phyloP scores from a whole-genome alignment of 2,329 filamentous ascomycete species.

The Tolypocladium inflatum region DNA sequence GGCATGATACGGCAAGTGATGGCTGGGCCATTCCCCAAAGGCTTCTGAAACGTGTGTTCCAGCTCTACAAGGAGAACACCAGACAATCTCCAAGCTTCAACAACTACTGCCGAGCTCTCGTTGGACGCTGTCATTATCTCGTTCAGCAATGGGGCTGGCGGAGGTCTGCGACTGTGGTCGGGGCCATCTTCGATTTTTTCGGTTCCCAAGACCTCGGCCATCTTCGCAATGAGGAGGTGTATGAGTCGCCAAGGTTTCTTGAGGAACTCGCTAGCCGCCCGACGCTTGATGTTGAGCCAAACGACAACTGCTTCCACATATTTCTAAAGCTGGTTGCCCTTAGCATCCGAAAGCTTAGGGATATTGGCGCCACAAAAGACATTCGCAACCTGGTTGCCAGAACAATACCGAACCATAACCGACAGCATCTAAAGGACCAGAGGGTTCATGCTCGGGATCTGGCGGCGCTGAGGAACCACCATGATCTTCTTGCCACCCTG shows the following conservation, averaged over 20 bases:
- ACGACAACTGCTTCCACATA: constrained; percentile 57
- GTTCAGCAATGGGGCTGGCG: constrained; percentile 59
- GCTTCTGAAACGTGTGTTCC: constrained; percentile 46
- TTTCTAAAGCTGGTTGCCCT: constrained; percentile 56
- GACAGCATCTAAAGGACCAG: constrained; percentile 55
- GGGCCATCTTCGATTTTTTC: constrained; percentile 59
- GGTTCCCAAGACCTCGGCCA: constrained; percentile 52
- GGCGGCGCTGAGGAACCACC: constrained; percentile 56
- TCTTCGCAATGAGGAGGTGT: constrained; percentile 54
- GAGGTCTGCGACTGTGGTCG: constrained; percentile 46
- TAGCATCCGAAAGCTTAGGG: constrained; percentile 41
- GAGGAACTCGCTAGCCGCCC: constrained; percentile 40
- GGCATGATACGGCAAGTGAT: constrained; percentile 27
- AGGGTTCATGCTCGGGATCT: constrained; percentile 50
- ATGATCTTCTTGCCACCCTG: constrained; percentile 56
- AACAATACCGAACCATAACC: constrained; percentile 55
- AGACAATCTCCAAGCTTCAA: constrained; percentile 54
- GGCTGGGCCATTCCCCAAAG: constrained; percentile 53
- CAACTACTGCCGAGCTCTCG: constrained; percentile 50
- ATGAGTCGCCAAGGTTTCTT: constrained; percentile 51
- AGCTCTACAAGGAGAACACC: constrained; percentile 45
- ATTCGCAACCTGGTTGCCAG: constrained; percentile 52
- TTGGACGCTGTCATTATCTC: constrained; percentile 53
- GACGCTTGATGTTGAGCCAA: constrained; percentile 37
- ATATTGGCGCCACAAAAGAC: constrained; percentile 41